Conservation (phyloP, 2,329 filamentous ascomycete genomes). For the Cercospora brassicicola region DNA sequence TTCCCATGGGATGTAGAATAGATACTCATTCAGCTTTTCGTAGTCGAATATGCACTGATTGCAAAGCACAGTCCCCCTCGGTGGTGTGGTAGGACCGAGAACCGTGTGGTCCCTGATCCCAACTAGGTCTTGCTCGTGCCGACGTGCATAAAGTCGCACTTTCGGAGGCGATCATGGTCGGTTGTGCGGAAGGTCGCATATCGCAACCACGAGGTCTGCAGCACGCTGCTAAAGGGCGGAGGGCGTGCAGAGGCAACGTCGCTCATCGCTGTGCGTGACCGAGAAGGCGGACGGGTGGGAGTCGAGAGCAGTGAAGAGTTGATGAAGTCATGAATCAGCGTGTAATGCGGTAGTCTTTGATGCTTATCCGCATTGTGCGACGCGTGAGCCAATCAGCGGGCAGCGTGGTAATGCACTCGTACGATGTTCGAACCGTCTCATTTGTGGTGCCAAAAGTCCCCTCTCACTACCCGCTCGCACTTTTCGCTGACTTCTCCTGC, state of each 20-base stretch:
- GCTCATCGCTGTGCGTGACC: background rate
- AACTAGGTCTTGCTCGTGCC: background rate
- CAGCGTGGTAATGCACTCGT: background rate
- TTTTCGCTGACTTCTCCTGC: background rate
- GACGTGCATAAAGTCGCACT: background rate
- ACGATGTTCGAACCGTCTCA: background rate
- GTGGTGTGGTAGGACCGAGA: background rate
- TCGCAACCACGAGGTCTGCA: background rate
- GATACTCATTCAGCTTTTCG: background rate
- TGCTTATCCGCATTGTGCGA: background rate
- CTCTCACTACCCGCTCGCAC: background rate
- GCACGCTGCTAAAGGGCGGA: background rate
- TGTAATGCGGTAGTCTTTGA: background rate
- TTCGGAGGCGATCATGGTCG: background rate
- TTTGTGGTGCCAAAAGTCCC: background rate
- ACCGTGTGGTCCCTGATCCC: background rate
- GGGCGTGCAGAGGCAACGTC: background rate
- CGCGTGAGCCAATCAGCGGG: background rate
- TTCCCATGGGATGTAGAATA: no score
- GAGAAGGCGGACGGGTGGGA: background rate
- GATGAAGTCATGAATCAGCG: background rate
- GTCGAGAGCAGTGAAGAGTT: background rate
- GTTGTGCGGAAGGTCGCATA: background rate
- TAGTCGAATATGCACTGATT: background rate
- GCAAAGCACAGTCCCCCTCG: background rate